Evolutionary conservation across 129 eudicot species (phyloP).

Genomic region (Artemisia argyi): DNA sequence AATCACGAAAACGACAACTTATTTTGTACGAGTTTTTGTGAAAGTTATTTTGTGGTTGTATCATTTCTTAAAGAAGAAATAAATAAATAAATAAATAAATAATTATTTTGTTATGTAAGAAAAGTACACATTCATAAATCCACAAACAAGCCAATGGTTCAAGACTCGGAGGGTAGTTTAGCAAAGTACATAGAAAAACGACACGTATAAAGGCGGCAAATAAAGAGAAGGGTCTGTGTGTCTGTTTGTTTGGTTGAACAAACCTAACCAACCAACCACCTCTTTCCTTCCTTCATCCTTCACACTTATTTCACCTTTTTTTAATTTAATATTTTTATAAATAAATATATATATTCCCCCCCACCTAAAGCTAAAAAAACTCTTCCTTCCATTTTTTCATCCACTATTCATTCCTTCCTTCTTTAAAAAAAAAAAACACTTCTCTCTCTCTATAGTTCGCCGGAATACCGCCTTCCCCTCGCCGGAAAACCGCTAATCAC

Average conservation of each 20-base stretch:
- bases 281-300: constrained; percentile 49
- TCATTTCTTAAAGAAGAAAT: no score
- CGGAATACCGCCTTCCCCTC: constrained; percentile 27
- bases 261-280: constrained; percentile 92
- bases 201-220: constrained; percentile 56
- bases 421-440: background rate
- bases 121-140: no score
- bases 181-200: constrained; percentile 23
- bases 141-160: no score
- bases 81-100: no score
- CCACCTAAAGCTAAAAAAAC: background rate
- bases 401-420: constrained; percentile 46
- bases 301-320: constrained; percentile 46
- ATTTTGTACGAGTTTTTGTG: no score
- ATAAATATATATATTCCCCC: background rate
- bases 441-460: background rate
- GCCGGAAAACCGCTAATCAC: constrained; percentile 23
- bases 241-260: constrained; percentile 66
- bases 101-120: no score
- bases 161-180: background rate
- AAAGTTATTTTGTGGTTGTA: no score
- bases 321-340: background rate
- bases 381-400: constrained; percentile 43
- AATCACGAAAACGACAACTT: no score
- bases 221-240: background rate